Evolutionary conservation across 345 rosid species (phyloP).

Genomic region (Tarenaya hassleriana): DNA sequence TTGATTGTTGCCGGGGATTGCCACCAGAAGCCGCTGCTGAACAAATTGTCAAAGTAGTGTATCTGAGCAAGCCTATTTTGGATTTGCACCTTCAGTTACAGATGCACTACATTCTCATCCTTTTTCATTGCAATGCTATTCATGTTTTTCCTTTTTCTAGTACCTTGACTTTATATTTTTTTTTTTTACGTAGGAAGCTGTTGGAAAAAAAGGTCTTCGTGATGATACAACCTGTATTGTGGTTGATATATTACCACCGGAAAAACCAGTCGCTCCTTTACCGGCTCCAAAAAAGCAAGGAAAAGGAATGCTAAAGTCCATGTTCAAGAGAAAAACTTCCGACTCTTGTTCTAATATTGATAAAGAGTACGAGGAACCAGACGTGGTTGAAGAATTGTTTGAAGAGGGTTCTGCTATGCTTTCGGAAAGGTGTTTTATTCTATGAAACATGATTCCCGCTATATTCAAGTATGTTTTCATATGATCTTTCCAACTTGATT

Average conservation of each 20-base stretch:
- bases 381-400: slow-evolving; percentile 77
- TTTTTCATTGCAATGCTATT: background rate
- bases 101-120: background rate
- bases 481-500: background rate
- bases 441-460: background rate
- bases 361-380: slow-evolving; percentile 65
- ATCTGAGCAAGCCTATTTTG: background rate
- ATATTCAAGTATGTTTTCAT: too few species aligned
- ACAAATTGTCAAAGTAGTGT: slow-evolving; percentile 79
- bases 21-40: slow-evolving; percentile 84
- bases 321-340: slow-evolving; percentile 69
- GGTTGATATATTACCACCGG: slow-evolving; percentile 72
- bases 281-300: slow-evolving; percentile 70
- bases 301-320: slow-evolving; percentile 77
- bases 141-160: slow-evolving; percentile 7
- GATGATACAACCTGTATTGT: slow-evolving; percentile 99
- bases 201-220: slow-evolving; percentile 74
- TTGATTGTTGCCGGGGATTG: slow-evolving; percentile 92
- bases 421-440: slow-evolving; percentile 77
- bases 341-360: slow-evolving; percentile 69
- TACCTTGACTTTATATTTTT: slow-evolving; percentile 17
- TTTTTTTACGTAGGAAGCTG: slow-evolving; percentile 63
- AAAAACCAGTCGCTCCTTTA: slow-evolving; percentile 65
- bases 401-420: slow-evolving; percentile 99
- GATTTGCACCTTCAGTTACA: background rate